These are phyloP conservation scores for Stephanocyclus meneghinianus DNA, from an alignment of 352 stramenopile species.

Conservation along the genomic window DNA sequence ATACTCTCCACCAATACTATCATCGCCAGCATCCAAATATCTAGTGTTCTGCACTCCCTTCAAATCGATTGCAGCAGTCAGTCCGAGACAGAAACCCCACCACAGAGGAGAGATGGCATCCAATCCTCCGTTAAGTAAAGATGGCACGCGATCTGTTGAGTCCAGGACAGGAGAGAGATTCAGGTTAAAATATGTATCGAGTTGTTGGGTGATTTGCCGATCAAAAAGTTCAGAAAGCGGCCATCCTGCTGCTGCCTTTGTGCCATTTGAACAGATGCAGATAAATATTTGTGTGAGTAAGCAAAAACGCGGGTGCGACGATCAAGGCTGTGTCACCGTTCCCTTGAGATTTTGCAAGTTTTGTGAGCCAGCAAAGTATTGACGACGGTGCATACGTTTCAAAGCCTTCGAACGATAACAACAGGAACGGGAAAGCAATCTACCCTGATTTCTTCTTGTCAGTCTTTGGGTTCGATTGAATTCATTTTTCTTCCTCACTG, in stretches of 20 bases:
- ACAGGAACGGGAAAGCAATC: too few relatives aligned
- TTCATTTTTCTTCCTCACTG: too few relatives aligned
- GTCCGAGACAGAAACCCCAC: conserved; percentile 56
- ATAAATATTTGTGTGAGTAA: neutral
- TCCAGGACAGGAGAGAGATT: conserved; percentile 51
- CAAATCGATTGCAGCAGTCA: conserved; percentile 62
- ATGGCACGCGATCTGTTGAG: conserved; percentile 56
- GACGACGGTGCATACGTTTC: too few relatives aligned
- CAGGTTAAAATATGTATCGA: conserved; percentile 43
- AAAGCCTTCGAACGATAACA: too few relatives aligned
- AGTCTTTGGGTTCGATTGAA: too few relatives aligned
- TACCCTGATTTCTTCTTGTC: too few relatives aligned
- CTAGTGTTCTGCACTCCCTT: conserved; percentile 36
- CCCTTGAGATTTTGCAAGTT: too few relatives aligned
- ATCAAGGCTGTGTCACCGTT: too few relatives aligned
- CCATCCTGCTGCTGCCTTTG: conserved; percentile 63
- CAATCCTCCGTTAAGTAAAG: conserved; percentile 70
- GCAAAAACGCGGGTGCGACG: neutral
- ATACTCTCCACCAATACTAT: conserved; percentile 28
- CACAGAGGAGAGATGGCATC: conserved; percentile 55
- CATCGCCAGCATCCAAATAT: conserved; percentile 18
- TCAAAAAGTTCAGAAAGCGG: conserved; percentile 71
- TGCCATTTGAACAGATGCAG: neutral
- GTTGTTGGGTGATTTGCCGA: conserved; percentile 43
- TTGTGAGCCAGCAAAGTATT: too few relatives aligned